A percentile compares a stretch with the other conserved stretches of the same genome.
These are phyloP conservation scores for Hermanozyma aechmeae DNA, from an alignment of 805 yeast species.

Conservation along the genomic window DNA sequence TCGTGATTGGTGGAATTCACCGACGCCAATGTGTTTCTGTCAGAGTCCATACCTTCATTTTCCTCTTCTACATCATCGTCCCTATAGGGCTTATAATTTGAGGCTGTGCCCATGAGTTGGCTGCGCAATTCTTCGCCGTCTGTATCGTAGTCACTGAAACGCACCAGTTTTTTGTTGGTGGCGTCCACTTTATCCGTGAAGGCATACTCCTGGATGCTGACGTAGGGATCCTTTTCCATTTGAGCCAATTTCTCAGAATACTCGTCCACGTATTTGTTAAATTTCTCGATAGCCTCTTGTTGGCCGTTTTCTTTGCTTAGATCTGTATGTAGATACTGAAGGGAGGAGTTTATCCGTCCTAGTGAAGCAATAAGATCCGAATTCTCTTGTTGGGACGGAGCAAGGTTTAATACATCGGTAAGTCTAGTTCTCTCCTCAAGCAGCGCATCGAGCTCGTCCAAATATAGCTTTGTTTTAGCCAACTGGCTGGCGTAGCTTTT, in stretches of 20 bases:
- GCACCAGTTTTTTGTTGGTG: constrained; percentile 20
- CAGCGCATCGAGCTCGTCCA: constrained; percentile 19
- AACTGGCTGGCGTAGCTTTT: constrained; percentile 14
- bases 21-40: constrained; percentile 11
- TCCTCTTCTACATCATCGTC: constrained; percentile 17
- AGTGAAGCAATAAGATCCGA: constrained; percentile 23
- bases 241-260: constrained; percentile 12
- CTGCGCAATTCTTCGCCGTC: constrained; percentile 14
- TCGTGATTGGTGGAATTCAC: constrained; percentile 26
- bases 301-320: too few species aligned
- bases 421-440: constrained; percentile 27
- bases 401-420: constrained; percentile 17
- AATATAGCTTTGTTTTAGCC: constrained; percentile 8
- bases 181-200: constrained; percentile 7
- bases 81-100: constrained; percentile 22
- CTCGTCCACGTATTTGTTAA: not conserved
- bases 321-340: constrained; percentile 22
- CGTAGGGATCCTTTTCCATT: constrained; percentile 16
- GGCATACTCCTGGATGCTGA: constrained; percentile 22
- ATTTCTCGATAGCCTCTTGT: not conserved
- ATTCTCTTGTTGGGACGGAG: constrained; percentile 32
- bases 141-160: constrained; percentile 25
- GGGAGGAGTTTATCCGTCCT: constrained; percentile 15
- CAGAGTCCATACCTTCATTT: constrained; percentile 5
- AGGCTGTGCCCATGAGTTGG: constrained; percentile 26